These are phyloP conservation scores for Botryotinia globosa DNA, from an alignment of 2,329 filamentous ascomycete species.

Conservation along the genomic window DNA sequence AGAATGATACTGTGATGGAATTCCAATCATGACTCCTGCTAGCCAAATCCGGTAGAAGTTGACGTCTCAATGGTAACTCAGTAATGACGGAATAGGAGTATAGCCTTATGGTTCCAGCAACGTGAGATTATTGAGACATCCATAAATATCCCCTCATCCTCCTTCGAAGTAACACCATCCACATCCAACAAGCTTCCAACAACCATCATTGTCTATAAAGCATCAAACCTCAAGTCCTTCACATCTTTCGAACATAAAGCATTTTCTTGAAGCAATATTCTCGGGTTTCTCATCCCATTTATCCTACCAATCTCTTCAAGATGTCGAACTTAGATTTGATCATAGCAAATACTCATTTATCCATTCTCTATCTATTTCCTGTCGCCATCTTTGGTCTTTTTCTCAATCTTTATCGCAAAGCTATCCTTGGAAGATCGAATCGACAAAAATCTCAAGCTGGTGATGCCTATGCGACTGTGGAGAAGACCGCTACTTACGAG, in stretches of 20 bases:
- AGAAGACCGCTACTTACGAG: neutral
- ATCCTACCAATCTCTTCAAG: neutral
- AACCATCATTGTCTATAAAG: neutral
- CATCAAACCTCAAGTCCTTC: neutral
- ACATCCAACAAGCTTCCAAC: conserved; percentile 1
- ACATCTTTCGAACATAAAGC: neutral
- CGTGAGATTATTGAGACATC: neutral
- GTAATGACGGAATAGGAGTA: neutral
- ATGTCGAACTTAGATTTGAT: conserved; percentile 1
- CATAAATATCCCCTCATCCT: neutral
- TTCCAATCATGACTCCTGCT: neutral
- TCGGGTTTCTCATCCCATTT: neutral
- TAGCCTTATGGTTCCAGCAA: neutral
- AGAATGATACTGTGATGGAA: neutral
- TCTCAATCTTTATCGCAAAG: neutral
- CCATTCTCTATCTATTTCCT: neutral
- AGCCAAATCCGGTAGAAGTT: neutral
- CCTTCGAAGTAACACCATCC: neutral
- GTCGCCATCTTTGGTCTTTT: conserved; percentile 2
- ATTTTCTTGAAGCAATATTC: neutral
- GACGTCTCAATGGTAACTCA: neutral
- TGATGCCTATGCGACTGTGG: neutral
- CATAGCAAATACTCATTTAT: conserved; percentile 7
- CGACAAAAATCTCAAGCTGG: neutral
- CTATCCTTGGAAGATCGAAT: neutral